These are phyloP conservation scores for Haematococcus lacustris DNA, from an alignment of 139 green algal species.

Conservation along the genomic window DNA sequence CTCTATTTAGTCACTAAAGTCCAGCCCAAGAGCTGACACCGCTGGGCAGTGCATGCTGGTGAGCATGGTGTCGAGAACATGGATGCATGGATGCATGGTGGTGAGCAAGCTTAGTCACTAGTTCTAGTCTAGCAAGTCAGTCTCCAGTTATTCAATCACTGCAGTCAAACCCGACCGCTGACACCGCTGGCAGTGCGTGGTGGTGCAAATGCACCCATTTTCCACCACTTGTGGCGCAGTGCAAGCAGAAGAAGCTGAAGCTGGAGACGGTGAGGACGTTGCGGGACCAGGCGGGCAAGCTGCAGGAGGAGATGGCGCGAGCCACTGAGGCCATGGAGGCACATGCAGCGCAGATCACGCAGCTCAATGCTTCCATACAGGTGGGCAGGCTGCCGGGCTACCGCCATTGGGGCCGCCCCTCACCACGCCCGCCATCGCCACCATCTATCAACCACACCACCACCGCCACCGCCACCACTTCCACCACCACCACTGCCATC, in stretches of 20 bases:
- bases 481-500: too few relatives aligned
- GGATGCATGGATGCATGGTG: not conserved
- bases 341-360: not conserved
- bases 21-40: too few relatives aligned
- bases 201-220: not conserved
- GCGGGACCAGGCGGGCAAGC: slow-evolving; percentile 4
- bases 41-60: not conserved
- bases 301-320: slow-evolving; percentile 5
- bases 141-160: not conserved
- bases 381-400: not conserved
- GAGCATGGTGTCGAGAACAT: not conserved
- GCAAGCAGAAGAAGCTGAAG: slow-evolving; percentile 57
- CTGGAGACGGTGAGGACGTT: slow-evolving; percentile 66
- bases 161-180: not conserved
- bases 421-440: too few relatives aligned
- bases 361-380: not conserved
- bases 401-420: not conserved
- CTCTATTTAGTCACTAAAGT: too few relatives aligned
- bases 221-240: slow-evolving; percentile 1
- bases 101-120: not conserved
- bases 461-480: too few relatives aligned
- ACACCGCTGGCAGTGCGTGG: not conserved
- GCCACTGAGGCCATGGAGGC: not conserved
- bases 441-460: too few relatives aligned
- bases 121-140: not conserved